These are phyloP conservation scores for Corinectria fuckeliana DNA, from an alignment of 2,329 filamentous ascomycete species.

Conservation along the genomic window DNA sequence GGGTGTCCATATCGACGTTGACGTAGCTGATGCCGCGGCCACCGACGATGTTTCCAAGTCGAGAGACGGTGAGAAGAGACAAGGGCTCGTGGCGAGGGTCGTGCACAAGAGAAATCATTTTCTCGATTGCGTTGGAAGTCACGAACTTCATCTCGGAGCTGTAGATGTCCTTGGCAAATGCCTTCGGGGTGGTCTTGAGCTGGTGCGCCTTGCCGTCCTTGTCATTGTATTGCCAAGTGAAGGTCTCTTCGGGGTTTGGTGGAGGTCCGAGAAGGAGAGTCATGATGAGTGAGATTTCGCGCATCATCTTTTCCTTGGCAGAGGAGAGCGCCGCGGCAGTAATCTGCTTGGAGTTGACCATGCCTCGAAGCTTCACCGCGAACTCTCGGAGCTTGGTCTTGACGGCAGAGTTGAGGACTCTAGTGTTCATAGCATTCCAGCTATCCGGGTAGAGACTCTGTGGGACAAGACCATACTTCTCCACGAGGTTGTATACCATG, in stretches of 20 bases:
- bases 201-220: constrained; percentile 68
- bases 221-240: constrained; percentile 83
- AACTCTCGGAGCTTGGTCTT: constrained; percentile 89
- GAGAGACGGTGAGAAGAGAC: constrained; percentile 75
- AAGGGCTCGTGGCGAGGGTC: constrained; percentile 81
- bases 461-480: constrained; percentile 88
- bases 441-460: constrained; percentile 82
- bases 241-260: constrained; percentile 70
- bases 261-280: constrained; percentile 83
- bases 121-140: constrained; percentile 65
- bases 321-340: constrained; percentile 50
- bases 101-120: constrained; percentile 82
- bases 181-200: constrained; percentile 69
- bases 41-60: constrained; percentile 82
- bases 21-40: constrained; percentile 80
- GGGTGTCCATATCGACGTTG: constrained; percentile 75
- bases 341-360: constrained; percentile 49
- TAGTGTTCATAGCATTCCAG: constrained; percentile 77
- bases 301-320: constrained; percentile 76
- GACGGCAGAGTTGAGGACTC: constrained; percentile 73
- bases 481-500: constrained; percentile 85
- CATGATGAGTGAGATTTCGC: constrained; percentile 81
- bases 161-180: constrained; percentile 74
- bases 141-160: constrained; percentile 62
- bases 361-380: constrained; percentile 71